Percentiles rank a stretch among this genome's conserved stretches.
phyloP scores from a whole-genome alignment of 352 stramenopile genomes.

The Phytophthora pinifolia region DNA sequence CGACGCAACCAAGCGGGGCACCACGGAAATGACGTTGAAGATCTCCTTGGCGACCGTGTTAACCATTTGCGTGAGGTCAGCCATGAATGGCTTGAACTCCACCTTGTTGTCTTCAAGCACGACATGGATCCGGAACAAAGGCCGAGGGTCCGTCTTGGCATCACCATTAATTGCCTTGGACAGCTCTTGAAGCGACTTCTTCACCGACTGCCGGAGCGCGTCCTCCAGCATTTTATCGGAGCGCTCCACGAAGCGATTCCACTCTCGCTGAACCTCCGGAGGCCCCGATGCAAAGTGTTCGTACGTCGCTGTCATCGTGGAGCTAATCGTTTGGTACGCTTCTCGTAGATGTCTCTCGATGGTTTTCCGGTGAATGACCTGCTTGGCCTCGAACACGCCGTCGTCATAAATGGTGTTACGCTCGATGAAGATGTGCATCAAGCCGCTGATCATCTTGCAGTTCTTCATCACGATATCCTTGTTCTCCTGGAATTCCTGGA shows the following conservation, averaged over 20 bases:
- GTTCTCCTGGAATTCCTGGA: constrained; percentile 90
- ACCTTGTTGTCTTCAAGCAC: constrained; percentile 93
- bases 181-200: constrained; percentile 94
- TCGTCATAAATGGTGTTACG: constrained; percentile 94
- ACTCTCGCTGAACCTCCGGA: constrained; percentile 91
- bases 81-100: constrained; percentile 94
- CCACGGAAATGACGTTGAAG: constrained; percentile 92
- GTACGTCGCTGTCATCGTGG: constrained; percentile 92
- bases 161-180: constrained; percentile 94
- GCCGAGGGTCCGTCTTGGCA: constrained; percentile 89
- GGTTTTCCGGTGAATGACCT: constrained; percentile 86
- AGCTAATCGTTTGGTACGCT: constrained; percentile 84
- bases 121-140: constrained; percentile 93
- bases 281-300: constrained; percentile 89
- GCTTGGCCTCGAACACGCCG: constrained; percentile 91
- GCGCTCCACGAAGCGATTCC: constrained; percentile 88
- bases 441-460: constrained; percentile 86
- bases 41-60: constrained; percentile 95
- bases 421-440: constrained; percentile 93
- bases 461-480: constrained; percentile 87
- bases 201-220: constrained; percentile 90
- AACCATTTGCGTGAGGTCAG: constrained; percentile 93
- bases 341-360: constrained; percentile 78
- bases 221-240: constrained; percentile 92
- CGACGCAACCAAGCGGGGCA: constrained; percentile 81